Evolutionary conservation across 2,329 filamentous ascomycete genomes (phyloP), one percentile per base, ranked within the genome.

Genomic region (Penicillium brevicompactum): DNA sequence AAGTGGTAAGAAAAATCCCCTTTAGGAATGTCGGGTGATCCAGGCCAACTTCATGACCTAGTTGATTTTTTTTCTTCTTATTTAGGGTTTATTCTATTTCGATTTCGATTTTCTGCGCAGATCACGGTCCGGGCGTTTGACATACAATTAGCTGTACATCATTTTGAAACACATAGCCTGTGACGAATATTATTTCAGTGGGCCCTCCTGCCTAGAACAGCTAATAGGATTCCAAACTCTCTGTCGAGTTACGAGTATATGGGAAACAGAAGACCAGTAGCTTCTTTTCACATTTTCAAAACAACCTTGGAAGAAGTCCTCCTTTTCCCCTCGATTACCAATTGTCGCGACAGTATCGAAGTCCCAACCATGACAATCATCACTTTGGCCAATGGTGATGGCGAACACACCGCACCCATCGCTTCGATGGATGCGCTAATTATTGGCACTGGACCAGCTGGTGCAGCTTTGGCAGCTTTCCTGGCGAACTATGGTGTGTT

Each of bases 391-490:
- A 57, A 55, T 16, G 46, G 46, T 7, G 11, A 49, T n/a, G 8
- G 32, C 32, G n/a, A 14, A 11, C 51, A 53, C 9, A 43, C 43
- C 21, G 18, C 34, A 5, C 9, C 45, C 0, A 16, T 57, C 24
- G 53, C 44, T 21, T 47, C 46, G n/a, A 79, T 76, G 1, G 78
- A 83, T 51, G 71, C 80, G 41, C 67, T 84, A 40, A 79, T 83
- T 49, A 67, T 83, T 21, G 78, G 82, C 13, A 72, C 80, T 32
- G 83, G 83, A 0, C 83, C 83, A 5, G 81, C 83, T 0, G 83
- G 83, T 2, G 82, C 80, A 5, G 73, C 80, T 1, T 67, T 85
- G 31, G 82, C 82, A 3, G 82, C 79, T 57, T 85, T 85, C 53
- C 74, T 84, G 1, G 70, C 74, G 3, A 72, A 74, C 6, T 71